These are phyloP conservation scores for Talaromyces albobiverticillius DNA, from an alignment of 2,329 filamentous ascomycete genomes.

Conservation along the genomic window DNA sequence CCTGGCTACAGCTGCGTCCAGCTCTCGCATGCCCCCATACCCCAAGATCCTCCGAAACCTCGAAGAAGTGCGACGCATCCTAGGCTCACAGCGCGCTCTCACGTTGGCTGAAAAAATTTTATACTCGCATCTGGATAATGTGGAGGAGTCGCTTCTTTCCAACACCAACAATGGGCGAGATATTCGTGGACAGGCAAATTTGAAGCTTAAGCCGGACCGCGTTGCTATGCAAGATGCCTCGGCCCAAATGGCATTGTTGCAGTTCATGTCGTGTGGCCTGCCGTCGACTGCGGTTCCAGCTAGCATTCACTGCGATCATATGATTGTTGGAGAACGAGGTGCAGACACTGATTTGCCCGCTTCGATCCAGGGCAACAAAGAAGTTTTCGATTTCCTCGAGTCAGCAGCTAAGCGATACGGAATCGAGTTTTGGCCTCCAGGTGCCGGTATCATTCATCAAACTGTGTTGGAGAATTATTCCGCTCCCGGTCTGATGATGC, in stretches of 20 bases:
- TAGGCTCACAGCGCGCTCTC: slow-evolving; percentile 63
- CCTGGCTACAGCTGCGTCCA: slow-evolving; percentile 37
- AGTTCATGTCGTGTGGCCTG: slow-evolving; percentile 97
- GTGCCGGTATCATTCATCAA: slow-evolving; percentile 95
- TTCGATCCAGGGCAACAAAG: slow-evolving; percentile 87
- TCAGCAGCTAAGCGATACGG: slow-evolving; percentile 87
- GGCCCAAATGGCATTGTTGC: slow-evolving; percentile 94
- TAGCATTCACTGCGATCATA: slow-evolving; percentile 97
- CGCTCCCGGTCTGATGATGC: slow-evolving; percentile 96
- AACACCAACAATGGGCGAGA: slow-evolving; percentile 79
- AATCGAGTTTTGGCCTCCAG: slow-evolving; percentile 93
- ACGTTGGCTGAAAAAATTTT: slow-evolving; percentile 98
- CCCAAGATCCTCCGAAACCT: slow-evolving; percentile 76
- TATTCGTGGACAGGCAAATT: slow-evolving; percentile 82
- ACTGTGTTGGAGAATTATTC: slow-evolving; percentile 97
- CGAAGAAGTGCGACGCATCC: slow-evolving; percentile 68
- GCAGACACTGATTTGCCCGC: slow-evolving; percentile 80
- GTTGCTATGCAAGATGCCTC: slow-evolving; percentile 99
- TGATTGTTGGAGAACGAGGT: slow-evolving; percentile 93
- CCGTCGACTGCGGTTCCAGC: slow-evolving; percentile 88
- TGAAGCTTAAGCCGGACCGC: slow-evolving; percentile 95
- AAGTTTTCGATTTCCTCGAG: slow-evolving; percentile 97
- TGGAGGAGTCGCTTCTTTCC: slow-evolving; percentile 80
- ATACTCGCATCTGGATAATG: slow-evolving; percentile 89
- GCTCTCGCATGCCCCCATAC: slow-evolving; percentile 71